Conservation (phyloP, 1,139 yeast genomes). For the Scheffersomyces titani region DNA sequence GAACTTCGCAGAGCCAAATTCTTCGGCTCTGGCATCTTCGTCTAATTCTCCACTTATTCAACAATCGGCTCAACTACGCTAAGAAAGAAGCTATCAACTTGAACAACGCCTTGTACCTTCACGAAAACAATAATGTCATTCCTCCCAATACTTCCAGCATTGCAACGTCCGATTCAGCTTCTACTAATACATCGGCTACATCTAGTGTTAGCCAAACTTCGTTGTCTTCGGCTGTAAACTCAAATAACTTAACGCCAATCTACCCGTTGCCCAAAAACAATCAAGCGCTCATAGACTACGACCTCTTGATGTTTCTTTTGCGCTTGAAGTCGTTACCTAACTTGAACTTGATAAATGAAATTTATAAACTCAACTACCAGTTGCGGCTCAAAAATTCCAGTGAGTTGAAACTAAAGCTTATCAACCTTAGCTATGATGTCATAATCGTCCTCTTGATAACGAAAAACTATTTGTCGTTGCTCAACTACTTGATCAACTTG, state of each 20-base stretch:
- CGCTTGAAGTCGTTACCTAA: conserved; percentile 42
- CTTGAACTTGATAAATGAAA: conserved; percentile 36
- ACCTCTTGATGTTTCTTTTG: conserved; percentile 30
- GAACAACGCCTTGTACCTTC: conserved; percentile 36
- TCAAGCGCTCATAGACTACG: conserved; percentile 22
- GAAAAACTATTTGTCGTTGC: conserved; percentile 30
- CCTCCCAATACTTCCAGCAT: background rate
- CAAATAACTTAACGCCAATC: conserved; percentile 13
- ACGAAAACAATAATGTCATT: conserved; percentile 25
- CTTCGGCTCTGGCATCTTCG: conserved; percentile 43
- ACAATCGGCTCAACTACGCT: conserved; percentile 30
- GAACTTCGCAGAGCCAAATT: conserved; percentile 8
- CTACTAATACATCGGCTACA: conserved; percentile 1
- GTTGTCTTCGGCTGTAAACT: background rate
- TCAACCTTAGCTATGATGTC: conserved; percentile 36
- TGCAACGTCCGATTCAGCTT: background rate
- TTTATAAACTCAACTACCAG: conserved; percentile 44
- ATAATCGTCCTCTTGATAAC: conserved; percentile 32
- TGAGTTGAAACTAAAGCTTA: conserved; percentile 18
- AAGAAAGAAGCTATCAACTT: conserved; percentile 40
- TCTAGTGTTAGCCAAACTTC: background rate
- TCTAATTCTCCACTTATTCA: conserved; percentile 31
- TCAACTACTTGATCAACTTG: conserved; percentile 27
- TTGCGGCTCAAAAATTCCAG: conserved; percentile 22
- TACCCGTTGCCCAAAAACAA: conserved; percentile 42